phyloP scores from a whole-genome alignment of 2,329 filamentous ascomycete species.

The Xylaria digitata region DNA sequence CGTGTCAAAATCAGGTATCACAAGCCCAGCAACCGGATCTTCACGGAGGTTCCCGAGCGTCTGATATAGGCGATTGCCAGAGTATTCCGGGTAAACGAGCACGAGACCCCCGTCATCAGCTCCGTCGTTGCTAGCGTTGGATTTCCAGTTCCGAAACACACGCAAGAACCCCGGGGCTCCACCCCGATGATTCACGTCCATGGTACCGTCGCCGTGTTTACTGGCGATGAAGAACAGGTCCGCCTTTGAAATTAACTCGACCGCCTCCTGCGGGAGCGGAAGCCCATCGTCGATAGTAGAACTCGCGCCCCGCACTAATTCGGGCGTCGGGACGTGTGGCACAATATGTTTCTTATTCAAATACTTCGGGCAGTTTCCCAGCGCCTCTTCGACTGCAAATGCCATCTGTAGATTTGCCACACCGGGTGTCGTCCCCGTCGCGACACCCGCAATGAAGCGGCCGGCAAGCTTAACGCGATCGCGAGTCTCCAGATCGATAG shows the following conservation, averaged over 20 bases:
- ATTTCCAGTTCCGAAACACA: conserved; percentile 66
- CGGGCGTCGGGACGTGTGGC: conserved; percentile 64
- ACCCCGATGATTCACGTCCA: conserved; percentile 88
- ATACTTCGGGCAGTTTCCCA: conserved; percentile 91
- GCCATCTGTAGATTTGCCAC: conserved; percentile 64
- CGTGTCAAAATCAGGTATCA: conserved; percentile 78
- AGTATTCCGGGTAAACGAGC: conserved; percentile 84
- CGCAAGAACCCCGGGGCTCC: conserved; percentile 80
- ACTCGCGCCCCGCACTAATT: conserved; percentile 47
- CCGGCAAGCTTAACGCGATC: conserved; percentile 81
- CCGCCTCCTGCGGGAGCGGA: conserved; percentile 63
- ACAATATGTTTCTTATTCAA: conserved; percentile 77
- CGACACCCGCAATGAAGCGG: conserved; percentile 72
- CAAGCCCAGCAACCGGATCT: conserved; percentile 75
- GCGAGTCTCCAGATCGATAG: conserved; percentile 72
- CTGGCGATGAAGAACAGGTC: conserved; percentile 85
- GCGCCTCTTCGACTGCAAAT: conserved; percentile 74
- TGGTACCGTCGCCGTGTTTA: conserved; percentile 69
- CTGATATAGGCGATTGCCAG: conserved; percentile 86
- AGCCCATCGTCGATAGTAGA: conserved; percentile 32
- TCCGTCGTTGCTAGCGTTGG: conserved; percentile 45
- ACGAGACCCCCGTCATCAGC: conserved; percentile 49
- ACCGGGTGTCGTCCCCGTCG: conserved; percentile 51
- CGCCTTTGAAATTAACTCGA: conserved; percentile 69
- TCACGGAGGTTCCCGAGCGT: conserved; percentile 80